Base-by-base conservation (phyloP, 257 asterid species). In the Solanum dulcamara region DNA sequence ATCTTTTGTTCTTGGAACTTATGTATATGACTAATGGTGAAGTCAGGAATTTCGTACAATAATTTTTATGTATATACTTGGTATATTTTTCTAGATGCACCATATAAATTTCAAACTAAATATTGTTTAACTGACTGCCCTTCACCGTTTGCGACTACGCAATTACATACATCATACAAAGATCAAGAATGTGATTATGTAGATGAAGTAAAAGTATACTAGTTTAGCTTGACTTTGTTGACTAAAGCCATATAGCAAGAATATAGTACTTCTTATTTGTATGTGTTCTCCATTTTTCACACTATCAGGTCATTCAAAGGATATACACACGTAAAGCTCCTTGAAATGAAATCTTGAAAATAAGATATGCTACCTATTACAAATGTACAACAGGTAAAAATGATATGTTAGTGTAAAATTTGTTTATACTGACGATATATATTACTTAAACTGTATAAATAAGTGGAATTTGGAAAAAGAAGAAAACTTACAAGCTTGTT, bases 401-500 rank as follows among this genome's bases (percentile, higher is more conserved):
- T 57, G 30, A 57, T 14, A 0, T 57, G 14, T 9, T 57, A 57
- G 30, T 57, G 30, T 57, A n/a, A n/a, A 57, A 57, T 57, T 10
- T 57, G 0, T 55, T 22, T 55, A 55, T 0, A 55, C 26, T 55
- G 28, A 57, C 0, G 6, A 11, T 57, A 57, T 57, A n/a, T 57
- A 57, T n/a, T 10, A 4, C 15, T 57, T 57, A 57, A 57, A 57
- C 66, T 10, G 12, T 1, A 57, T 57, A 57, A n/a, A 57, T 28
- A 57, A 57, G n/a, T 57, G 3, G 3, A 57, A 74, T 40, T 24
- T 74, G 51, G 5, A 74, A 46, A 10, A 15, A 22, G 22, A 15
- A 24, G 6, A 8, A 4, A 60, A 93, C 98, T 93, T 90, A 96
- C 98, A 71, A 71, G 97, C 79, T 32, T 92, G 91, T 80, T 92